Evolutionary conservation across 495 filamentous ascomycete species (phyloP).

Genomic region (Staphylotrichum longicolle): DNA sequence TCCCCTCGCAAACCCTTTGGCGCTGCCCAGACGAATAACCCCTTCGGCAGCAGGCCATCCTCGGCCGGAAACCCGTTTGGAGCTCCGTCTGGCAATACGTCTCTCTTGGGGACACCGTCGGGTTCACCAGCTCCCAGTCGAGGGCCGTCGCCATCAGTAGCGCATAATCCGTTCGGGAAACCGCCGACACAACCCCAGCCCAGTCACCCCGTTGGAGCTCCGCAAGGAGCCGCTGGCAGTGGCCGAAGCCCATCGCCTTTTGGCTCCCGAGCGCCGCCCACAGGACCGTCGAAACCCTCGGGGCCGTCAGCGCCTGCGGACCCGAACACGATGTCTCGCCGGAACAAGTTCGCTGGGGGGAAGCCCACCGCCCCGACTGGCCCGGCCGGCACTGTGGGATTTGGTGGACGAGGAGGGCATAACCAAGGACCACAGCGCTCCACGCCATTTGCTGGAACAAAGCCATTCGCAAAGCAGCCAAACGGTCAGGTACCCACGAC

Average conservation of each 20-base stretch:
- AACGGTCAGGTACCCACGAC: neutral
- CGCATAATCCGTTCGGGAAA: slow-evolving; percentile 18
- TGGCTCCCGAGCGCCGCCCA: slow-evolving; percentile 9
- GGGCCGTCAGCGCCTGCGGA: neutral
- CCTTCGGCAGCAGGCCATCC: slow-evolving; percentile 5
- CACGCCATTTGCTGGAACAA: slow-evolving; percentile 6
- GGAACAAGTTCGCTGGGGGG: slow-evolving; percentile 11
- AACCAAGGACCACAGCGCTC: neutral
- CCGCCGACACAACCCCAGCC: slow-evolving; percentile 1
- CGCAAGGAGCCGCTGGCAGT: neutral
- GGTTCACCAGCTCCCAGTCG: slow-evolving; percentile 14
- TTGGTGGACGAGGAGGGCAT: slow-evolving; percentile 14
- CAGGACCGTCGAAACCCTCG: neutral
- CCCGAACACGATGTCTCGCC: slow-evolving; percentile 7
- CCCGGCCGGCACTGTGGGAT: slow-evolving; percentile 1
- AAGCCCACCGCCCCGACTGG: neutral
- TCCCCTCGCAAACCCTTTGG: neutral
- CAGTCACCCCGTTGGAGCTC: neutral
- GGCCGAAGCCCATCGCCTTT: slow-evolving; percentile 17
- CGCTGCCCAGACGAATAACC: neutral
- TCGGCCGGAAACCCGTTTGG: slow-evolving; percentile 9
- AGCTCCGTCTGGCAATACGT: slow-evolving; percentile 1
- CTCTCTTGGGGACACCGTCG: slow-evolving; percentile 16
- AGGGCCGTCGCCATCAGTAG: neutral
- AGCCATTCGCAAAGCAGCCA: slow-evolving; percentile 3